Base-by-base conservation (phyloP, 306 rosid genomes). In the Benincasa hispida region DNA sequence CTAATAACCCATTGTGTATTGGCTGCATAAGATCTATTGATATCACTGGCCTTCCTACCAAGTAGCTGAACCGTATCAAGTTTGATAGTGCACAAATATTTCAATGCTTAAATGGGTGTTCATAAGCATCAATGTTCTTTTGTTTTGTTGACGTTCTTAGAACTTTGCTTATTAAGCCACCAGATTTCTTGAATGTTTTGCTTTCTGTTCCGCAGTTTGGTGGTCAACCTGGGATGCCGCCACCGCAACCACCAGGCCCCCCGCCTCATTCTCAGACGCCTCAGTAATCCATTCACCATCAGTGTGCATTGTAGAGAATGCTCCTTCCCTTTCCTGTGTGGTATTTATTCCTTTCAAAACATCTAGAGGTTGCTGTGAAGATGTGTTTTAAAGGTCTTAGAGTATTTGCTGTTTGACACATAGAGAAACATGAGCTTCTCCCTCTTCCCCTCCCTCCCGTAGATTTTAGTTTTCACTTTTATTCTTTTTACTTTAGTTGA, bases 171-270 rank as follows among this genome's bases (percentile, higher is more conserved):
- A 47, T 41, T 19, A 39, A 57, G 24, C 63, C 1, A 37, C 45
- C 30, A 8, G 63, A 37, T 69, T 63, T 74, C 82, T 58, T 77
- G 55, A 50, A 25, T 1, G 58, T 37, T 10, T 39, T 34, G 75
- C 67, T 37, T 75, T 84, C 60, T 76, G 15, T 54, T 47, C 57
- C 79, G 84, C 89, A 93, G 96, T 81, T 91, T n/a, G 89, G 91
- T 25, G 86, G 86, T 77, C 98, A 90, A 65, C 72, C 98, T 24
- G 92, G 90, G 75, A 89, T 92, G 89, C 98, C 92, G 27, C 87
- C 89, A 30, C 90, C 68, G 28, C 85, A 85, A 60, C 93, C 75
- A 7, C 41, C 41, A 27, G 76, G 76, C 24, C 87, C 84, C 3
- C 78, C 81, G 3, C 77, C 84, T 2, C 97, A 90, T 48, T 61